A percentile compares a stretch with the other conserved stretches of the same genome.
Evolutionary conservation across 768 basidiomycete species (phyloP).

Genomic region (Boletales sp.): DNA sequence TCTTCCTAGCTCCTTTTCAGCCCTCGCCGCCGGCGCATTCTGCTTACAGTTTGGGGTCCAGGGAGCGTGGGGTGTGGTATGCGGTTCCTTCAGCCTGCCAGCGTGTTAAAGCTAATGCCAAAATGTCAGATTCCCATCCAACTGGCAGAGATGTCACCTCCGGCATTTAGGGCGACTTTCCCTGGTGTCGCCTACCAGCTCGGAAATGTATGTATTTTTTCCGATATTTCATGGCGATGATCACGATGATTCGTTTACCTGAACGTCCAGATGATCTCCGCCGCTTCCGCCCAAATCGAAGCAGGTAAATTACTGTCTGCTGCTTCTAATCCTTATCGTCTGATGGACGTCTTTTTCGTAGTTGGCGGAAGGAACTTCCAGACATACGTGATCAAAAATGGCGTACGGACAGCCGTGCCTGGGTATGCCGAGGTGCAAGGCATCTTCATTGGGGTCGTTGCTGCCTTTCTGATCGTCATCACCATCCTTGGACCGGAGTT

Average conservation of each 20-base stretch:
- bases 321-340: neutral
- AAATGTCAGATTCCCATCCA: conserved; percentile 60
- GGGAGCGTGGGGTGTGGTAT: conserved; percentile 85
- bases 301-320: conserved; percentile 42
- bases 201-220: conserved; percentile 48
- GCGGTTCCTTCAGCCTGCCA: conserved; percentile 18
- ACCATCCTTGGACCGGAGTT: conserved; percentile 78
- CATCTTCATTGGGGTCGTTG: conserved; percentile 81
- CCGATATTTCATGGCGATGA: neutral
- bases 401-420: conserved; percentile 41
- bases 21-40: conserved; percentile 80
- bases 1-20: conserved; percentile 62
- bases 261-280: conserved; percentile 52
- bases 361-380: conserved; percentile 61
- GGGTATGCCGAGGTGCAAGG: conserved; percentile 80
- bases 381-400: conserved; percentile 44
- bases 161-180: conserved; percentile 87
- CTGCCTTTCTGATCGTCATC: conserved; percentile 72
- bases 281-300: conserved; percentile 79
- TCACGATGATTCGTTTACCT: neutral
- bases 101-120: neutral
- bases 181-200: conserved; percentile 84
- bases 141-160: conserved; percentile 81
- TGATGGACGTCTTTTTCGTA: conserved; percentile 5
- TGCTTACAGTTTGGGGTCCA: conserved; percentile 86